Percentiles rank a stretch among this genome's conserved stretches.
Evolutionary conservation across 768 basidiomycete genomes (phyloP).

Genomic region (Hypholoma sublateritium): DNA sequence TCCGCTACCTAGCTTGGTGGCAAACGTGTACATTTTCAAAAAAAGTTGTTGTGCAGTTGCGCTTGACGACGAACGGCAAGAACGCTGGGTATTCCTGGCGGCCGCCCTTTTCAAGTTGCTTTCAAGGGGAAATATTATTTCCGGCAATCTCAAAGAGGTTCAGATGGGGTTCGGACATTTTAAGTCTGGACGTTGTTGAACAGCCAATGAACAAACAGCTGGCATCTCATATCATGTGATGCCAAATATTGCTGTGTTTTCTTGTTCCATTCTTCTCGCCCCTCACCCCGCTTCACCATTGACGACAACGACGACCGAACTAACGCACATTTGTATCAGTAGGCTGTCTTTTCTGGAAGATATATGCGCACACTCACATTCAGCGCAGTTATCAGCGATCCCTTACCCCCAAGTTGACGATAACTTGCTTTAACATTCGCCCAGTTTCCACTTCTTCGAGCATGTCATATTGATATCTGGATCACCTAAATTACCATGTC

Average conservation of each 20-base stretch:
- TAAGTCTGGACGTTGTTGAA: too few species aligned
- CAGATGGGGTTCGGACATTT: too few species aligned
- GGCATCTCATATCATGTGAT: constrained; percentile 4
- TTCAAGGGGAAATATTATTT: too few species aligned
- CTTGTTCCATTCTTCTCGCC: constrained; percentile 9
- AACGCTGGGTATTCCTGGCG: too few species aligned
- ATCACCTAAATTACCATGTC: constrained; percentile 20
- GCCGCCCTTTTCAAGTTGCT: too few species aligned
- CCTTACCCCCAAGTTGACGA: constrained; percentile 8
- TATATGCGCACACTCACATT: neutral
- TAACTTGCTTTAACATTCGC: constrained; percentile 5
- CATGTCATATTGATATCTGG: constrained; percentile 28
- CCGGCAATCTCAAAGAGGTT: too few species aligned
- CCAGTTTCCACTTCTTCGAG: constrained; percentile 19
- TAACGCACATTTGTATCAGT: constrained; percentile 20
- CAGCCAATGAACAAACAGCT: too few species aligned
- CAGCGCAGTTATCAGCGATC: constrained; percentile 11
- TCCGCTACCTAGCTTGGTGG: too few species aligned
- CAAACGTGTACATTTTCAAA: too few species aligned
- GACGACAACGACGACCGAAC: constrained; percentile 25
- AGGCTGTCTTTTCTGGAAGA: neutral
- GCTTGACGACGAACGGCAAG: too few species aligned
- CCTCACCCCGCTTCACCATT: constrained; percentile 12
- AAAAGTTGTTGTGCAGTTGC: too few species aligned
- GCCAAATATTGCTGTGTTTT: constrained; percentile 12